Evolutionary conservation across 1,284 basidiomycete genomes (phyloP).

Genomic region (Sporisorium scitamineum): DNA sequence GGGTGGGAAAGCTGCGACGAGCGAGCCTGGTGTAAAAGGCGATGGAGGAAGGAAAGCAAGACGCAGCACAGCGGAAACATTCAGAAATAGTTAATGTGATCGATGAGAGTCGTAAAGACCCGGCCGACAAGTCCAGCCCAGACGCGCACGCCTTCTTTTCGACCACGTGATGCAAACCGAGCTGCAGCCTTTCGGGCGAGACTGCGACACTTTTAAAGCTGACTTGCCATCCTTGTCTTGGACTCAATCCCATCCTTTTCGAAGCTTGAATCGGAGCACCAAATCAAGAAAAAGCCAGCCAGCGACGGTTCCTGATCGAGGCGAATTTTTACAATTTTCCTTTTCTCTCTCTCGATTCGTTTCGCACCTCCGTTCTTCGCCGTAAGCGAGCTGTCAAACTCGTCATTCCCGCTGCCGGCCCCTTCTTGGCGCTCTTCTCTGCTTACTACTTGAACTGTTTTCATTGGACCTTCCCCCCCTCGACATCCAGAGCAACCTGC

Average conservation of each 20-base stretch:
- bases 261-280: neutral
- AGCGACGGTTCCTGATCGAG: neutral
- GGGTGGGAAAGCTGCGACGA: too few relatives aligned
- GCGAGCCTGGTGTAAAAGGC: too few relatives aligned
- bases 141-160: too few relatives aligned
- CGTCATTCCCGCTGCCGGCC: neutral
- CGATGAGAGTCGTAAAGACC: too few relatives aligned
- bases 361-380: conserved; percentile 11
- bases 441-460: neutral
- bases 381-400: conserved; percentile 43
- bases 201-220: neutral
- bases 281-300: neutral
- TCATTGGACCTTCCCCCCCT: neutral
- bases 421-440: neutral
- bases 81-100: too few relatives aligned
- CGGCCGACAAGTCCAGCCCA: too few relatives aligned
- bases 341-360: neutral
- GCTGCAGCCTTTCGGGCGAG: neutral
- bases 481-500: neutral
- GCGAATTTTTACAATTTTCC: neutral
- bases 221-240: too few relatives aligned
- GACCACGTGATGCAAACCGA: too few relatives aligned
- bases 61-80: too few relatives aligned
- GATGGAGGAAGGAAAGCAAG: too few relatives aligned
- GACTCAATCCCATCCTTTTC: too few relatives aligned